A percentile compares a stretch with the other conserved stretches of the same genome.
These are phyloP conservation scores for Hyaloscypha variabilis DNA, from an alignment of 495 filamentous ascomycete genomes.

Conservation along the genomic window DNA sequence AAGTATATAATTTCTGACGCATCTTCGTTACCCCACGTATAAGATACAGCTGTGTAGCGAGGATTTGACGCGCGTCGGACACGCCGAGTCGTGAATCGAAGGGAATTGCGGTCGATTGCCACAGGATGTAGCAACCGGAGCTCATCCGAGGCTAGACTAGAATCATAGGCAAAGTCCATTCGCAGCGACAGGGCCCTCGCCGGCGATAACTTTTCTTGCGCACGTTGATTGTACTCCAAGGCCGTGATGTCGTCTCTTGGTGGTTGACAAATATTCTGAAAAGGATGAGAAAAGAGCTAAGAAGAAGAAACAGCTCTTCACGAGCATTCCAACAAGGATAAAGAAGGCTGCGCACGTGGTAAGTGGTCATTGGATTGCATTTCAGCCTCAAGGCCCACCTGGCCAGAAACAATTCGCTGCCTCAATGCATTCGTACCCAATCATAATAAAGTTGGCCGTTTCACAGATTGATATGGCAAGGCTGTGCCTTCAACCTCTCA, in stretches of 20 bases:
- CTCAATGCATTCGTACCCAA: not conserved
- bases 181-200: not conserved
- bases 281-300: not conserved
- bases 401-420: not conserved
- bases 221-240: not conserved
- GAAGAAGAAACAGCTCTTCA: not conserved
- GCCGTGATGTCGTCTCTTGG: not conserved
- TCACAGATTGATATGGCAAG: not conserved
- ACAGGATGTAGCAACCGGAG: slow-evolving; percentile 21
- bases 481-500: not conserved
- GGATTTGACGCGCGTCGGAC: slow-evolving; percentile 8
- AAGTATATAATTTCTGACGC: slow-evolving; percentile 24
- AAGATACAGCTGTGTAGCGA: slow-evolving; percentile 29
- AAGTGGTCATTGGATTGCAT: not conserved
- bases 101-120: not conserved
- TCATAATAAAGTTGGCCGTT: not conserved
- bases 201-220: not conserved
- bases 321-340: not conserved
- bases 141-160: slow-evolving; percentile 14
- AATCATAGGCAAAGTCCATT: slow-evolving; percentile 21
- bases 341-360: not conserved
- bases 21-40: slow-evolving; percentile 29
- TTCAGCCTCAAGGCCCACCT: not conserved
- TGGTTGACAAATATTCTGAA: not conserved
- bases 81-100: slow-evolving; percentile 12